Percentiles rank a stretch among this genome's conserved stretches.
Evolutionary conservation across 2,329 filamentous ascomycete species (phyloP).

Genomic region (Talaromyces sp.): DNA sequence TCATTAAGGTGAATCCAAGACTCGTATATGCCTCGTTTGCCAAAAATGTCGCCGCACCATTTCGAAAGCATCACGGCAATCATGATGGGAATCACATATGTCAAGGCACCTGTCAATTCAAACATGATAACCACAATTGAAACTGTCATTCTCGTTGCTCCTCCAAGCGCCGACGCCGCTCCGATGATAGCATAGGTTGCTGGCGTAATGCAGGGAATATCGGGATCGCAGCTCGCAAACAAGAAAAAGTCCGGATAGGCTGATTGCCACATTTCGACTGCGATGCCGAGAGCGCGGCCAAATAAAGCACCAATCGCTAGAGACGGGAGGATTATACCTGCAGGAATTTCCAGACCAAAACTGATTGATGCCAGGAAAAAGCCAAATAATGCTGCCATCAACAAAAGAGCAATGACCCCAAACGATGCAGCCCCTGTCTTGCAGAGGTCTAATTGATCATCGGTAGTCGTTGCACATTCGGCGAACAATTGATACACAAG

Average conservation of each 20-base stretch:
- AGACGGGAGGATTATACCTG: slow-evolving; percentile 90
- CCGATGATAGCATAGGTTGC: slow-evolving; percentile 96
- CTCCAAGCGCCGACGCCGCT: slow-evolving; percentile 86
- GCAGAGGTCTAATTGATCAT: slow-evolving; percentile 87
- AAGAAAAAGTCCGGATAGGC: slow-evolving; percentile 70
- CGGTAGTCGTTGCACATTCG: slow-evolving; percentile 74
- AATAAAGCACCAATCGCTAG: slow-evolving; percentile 92
- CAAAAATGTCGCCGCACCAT: slow-evolving; percentile 96
- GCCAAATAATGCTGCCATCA: slow-evolving; percentile 76
- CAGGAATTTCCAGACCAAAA: slow-evolving; percentile 89
- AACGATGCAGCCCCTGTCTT: slow-evolving; percentile 77
- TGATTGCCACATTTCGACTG: slow-evolving; percentile 81
- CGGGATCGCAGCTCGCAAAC: slow-evolving; percentile 76
- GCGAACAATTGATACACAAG: slow-evolving; percentile 88
- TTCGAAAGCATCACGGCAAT: slow-evolving; percentile 97
- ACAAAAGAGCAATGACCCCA: slow-evolving; percentile 72
- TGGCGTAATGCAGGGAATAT: slow-evolving; percentile 81
- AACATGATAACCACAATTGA: slow-evolving; percentile 99
- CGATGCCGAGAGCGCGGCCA: slow-evolving; percentile 80
- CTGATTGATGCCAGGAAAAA: slow-evolving; percentile 82
- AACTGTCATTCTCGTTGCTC: slow-evolving; percentile 92
- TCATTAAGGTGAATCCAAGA: slow-evolving; percentile 95
- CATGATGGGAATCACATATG: slow-evolving; percentile 98
- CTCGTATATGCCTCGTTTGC: slow-evolving; percentile 90
- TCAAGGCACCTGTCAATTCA: slow-evolving; percentile 90